Base-by-base conservation (phyloP, 345 rosid genomes). In the Hypericum perforatum region DNA sequence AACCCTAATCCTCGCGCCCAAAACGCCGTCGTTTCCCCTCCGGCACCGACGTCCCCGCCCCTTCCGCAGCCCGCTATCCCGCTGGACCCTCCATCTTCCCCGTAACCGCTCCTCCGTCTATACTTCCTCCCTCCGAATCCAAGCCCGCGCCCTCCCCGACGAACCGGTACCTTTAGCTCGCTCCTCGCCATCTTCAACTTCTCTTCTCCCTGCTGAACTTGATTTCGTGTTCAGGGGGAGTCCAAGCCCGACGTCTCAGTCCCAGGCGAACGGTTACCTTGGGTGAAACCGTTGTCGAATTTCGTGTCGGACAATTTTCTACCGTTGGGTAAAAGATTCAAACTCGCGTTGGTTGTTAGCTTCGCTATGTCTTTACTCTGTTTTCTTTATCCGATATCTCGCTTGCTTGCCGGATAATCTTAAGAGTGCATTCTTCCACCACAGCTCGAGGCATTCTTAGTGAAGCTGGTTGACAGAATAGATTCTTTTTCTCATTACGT, bases 281-380 rank as follows among this genome's bases (percentile, higher is more conserved):
- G 74, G 73, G 70, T 71, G 3, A 80, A 85, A 14, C 64, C 81
- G 12, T n/a, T 86, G 10, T 45, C 68, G 54, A 71, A 32, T 52
- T 71, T 83, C 58, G 79, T 75, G 7, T 64, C 74, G 6, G 43
- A 74, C 55, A 89, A 89, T 72, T 89, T 89, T 65, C 86, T 89
- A 63, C 95, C 97, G 0, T 55, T 89, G 39, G 95, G 97, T 89
- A 65, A 59, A 22, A 22, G 32, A 22, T 22, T 22, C 1, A 4
- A 22, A 22, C 32, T 22, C 32, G 32, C 4, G 32, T 1, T 22
- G 32, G 4, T 22, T 4, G 32, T 22, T 22, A 22, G 32, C 32
- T 22, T 22, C 1, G 32, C 32, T 1, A 22, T 22, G 4, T 22
- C 32, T 22, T 22, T 22, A 22, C 32, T 22, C 4, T 22, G 32